phyloP scores from a whole-genome alignment of 495 filamentous ascomycete genomes.

The Tirmania nivea region DNA sequence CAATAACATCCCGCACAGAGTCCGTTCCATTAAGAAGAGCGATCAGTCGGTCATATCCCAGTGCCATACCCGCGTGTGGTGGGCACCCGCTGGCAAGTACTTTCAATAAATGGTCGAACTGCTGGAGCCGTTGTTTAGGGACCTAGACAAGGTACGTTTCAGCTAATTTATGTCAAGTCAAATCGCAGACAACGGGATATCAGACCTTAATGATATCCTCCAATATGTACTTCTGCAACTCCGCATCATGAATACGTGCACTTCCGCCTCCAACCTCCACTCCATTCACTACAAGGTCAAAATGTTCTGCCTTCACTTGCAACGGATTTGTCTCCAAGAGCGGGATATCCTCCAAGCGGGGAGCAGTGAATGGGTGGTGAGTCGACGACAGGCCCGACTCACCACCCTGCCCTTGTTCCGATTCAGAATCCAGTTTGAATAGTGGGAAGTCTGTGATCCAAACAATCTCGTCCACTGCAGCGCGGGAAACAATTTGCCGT shows the following conservation, averaged over 20 bases:
- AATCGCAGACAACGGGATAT: neutral
- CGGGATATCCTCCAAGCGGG: conserved; percentile 51
- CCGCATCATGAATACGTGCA: conserved; percentile 71
- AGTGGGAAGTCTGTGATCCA: conserved; percentile 87
- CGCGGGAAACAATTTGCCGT: conserved; percentile 31
- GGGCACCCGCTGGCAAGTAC: conserved; percentile 76
- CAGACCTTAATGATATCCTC: conserved; percentile 50
- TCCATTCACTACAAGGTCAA: conserved; percentile 89
- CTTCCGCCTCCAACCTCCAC: conserved; percentile 87
- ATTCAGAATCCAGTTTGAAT: conserved; percentile 48
- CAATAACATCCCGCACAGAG: conserved; percentile 75
- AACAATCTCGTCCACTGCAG: conserved; percentile 39
- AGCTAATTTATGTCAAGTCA: no score
- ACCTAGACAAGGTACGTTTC: conserved; percentile 13
- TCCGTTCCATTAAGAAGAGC: conserved; percentile 55
- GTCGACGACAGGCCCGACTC: conserved; percentile 61
- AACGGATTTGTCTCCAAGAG: conserved; percentile 51
- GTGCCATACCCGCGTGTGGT: conserved; percentile 83
- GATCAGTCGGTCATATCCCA: conserved; percentile 81
- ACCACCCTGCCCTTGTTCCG: conserved; percentile 66
- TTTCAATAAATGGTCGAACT: conserved; percentile 68
- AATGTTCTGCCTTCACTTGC: conserved; percentile 56
- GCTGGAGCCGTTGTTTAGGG: conserved; percentile 35
- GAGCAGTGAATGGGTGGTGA: conserved; percentile 92
- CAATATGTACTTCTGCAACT: conserved; percentile 68